Evolutionary conservation across 1,139 yeast genomes (phyloP).

Genomic region (Sugiyamaella neomexicana): DNA sequence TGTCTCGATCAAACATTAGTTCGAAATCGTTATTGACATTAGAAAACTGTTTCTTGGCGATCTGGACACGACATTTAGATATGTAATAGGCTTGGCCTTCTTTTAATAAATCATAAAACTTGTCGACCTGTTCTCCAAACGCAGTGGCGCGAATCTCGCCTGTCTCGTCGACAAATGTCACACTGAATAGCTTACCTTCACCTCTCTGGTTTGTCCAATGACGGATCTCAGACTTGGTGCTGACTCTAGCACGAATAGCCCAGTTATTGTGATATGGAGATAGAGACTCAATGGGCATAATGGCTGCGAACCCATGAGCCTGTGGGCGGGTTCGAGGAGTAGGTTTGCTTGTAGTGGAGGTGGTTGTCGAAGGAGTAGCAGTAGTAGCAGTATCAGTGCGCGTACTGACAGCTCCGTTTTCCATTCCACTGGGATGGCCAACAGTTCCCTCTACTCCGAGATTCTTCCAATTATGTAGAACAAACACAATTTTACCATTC

Average conservation of each 20-base stretch:
- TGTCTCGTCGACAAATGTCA: conserved; percentile 87
- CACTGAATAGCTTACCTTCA: conserved; percentile 86
- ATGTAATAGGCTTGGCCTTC: conserved; percentile 90
- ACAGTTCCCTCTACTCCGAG: conserved; percentile 11
- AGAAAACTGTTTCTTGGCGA: conserved; percentile 84
- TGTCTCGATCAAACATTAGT: conserved; percentile 75
- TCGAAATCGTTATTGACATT: conserved; percentile 87
- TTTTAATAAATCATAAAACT: conserved; percentile 68
- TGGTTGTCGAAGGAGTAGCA: background rate
- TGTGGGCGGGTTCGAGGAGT: background rate
- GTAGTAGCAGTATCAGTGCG: background rate
- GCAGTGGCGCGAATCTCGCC: conserved; percentile 97
- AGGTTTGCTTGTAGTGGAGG: background rate
- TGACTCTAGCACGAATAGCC: conserved; percentile 91
- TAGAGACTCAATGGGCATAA: conserved; percentile 78
- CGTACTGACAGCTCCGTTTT: background rate
- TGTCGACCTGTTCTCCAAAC: conserved; percentile 83
- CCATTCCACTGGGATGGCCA: conserved; percentile 16
- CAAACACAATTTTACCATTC: conserved; percentile 5
- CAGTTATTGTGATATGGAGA: conserved; percentile 90
- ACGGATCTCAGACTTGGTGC: conserved; percentile 82
- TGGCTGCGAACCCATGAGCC: conserved; percentile 4
- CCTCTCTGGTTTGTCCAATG: conserved; percentile 87
- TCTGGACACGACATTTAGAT: conserved; percentile 75
- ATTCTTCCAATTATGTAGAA: conserved; percentile 10